Evolutionary conservation across 805 yeast species (phyloP), one percentile per base, ranked within the genome.

Genomic region (Candida piceae): DNA sequence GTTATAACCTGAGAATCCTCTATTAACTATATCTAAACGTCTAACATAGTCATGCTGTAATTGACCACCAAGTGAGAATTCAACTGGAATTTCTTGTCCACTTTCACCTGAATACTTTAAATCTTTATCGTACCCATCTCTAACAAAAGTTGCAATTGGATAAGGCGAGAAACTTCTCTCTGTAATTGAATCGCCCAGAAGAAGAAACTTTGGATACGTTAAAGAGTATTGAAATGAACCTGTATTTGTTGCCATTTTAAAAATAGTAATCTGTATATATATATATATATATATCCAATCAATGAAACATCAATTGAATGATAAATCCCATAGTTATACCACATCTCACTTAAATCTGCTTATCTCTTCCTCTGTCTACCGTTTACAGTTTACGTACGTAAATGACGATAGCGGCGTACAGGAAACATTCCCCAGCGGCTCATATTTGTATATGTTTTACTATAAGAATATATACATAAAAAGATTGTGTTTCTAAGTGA

Each of bases 1-100:
- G 50, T 72, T 84, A 60, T 83, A 86, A 0, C 96, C 96, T 1
- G 78, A 58, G 51, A 66, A 84, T 0, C 96, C 96, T 41, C 95
- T 65, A 31, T 74, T 76, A 4, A 86, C 53, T 4, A 87, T 65
- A 48, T 84, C 93, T 42, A 84, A 47, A 50, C 69, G 71, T 20
- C 95, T 67, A 2, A 67, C 60, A 52, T 82, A 82, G 22, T 45
- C 55, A 19, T 46, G 44, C 24, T 46, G 48, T 12, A 57, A 45
- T 19, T 55, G 56, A 13, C 46, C 44, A 7, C 49, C 52, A 13
- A 52, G 35, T n/a, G 42, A 41, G 35, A 50, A 52, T 17, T 45
- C 49, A 12, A 34, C 15, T 1, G 38, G 34, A 3, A 18, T 35
- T 4, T 16, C 18, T 4, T 5, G 16, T n/a, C 5, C 29, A 13